phyloP scores from a whole-genome alignment of 345 rosid genomes.

The Balakata baccata region DNA sequence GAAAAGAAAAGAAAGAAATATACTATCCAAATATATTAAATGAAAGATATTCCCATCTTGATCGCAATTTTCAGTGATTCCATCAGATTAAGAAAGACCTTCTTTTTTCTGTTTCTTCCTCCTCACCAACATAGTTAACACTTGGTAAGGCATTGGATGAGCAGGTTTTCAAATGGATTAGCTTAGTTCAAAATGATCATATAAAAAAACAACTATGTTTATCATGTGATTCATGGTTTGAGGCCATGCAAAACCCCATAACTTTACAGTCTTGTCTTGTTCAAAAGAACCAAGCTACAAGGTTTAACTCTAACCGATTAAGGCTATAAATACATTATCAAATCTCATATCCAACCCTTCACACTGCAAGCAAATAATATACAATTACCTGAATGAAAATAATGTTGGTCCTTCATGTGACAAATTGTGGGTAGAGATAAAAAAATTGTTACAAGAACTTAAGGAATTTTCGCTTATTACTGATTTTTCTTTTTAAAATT shows the following conservation, averaged over 20 bases:
- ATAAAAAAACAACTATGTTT: background rate
- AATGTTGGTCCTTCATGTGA: background rate
- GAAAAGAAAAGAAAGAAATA: no score
- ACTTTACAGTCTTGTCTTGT: background rate
- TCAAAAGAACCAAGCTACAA: background rate
- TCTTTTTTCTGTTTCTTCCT: background rate
- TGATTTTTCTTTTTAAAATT: no score
- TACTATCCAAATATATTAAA: background rate
- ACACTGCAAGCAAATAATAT: background rate
- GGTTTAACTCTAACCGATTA: background rate
- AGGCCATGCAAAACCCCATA: background rate
- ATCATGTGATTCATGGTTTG: background rate
- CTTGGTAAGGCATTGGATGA: background rate
- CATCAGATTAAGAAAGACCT: background rate
- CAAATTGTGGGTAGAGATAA: background rate
- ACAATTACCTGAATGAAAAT: background rate
- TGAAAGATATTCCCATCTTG: conserved; percentile 6
- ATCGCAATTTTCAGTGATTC: conserved; percentile 2
- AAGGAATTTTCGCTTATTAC: no score
- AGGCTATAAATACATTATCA: background rate
- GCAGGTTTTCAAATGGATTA: background rate
- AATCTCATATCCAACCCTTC: background rate
- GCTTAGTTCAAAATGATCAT: background rate
- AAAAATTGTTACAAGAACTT: no score
- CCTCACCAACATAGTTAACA: no score